These are phyloP conservation scores for Cyclospora cayetanensis DNA, from an alignment of 169 alveolate genomes.

Conservation along the genomic window DNA sequence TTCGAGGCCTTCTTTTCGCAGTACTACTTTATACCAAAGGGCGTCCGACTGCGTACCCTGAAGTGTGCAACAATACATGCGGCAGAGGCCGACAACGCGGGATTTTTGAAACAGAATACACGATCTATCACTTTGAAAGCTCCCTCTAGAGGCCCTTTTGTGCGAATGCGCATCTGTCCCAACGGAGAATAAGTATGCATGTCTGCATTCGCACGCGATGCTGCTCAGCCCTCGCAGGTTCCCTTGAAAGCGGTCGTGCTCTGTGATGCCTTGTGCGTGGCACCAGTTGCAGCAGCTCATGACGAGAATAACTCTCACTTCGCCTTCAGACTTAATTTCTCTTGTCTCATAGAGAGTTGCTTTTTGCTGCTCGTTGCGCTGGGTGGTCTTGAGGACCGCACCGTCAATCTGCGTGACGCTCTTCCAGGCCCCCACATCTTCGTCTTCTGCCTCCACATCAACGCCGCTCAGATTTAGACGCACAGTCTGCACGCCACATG, in stretches of 20 bases:
- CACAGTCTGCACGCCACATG: slow-evolving; percentile 24
- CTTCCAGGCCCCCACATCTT: slow-evolving; percentile 62
- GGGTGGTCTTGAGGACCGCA: not conserved
- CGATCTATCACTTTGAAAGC: no score
- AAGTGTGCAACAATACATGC: not conserved
- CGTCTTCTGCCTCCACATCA: slow-evolving; percentile 36
- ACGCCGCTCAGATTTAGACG: slow-evolving; percentile 26
- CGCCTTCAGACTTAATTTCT: not conserved
- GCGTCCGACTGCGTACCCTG: not conserved
- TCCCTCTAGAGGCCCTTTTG: no score
- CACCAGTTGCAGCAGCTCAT: not conserved
- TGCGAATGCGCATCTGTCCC: no score
- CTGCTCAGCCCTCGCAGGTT: not conserved
- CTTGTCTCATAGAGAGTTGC: slow-evolving; percentile 59
- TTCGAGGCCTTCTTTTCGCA: not conserved
- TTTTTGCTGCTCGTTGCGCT: not conserved
- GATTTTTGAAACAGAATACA: not conserved
- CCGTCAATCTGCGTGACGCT: slow-evolving; percentile 4
- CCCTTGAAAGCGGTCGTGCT: not conserved
- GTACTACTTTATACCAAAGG: not conserved
- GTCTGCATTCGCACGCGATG: not conserved
- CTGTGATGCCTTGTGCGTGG: no score
- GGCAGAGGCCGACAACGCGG: not conserved
- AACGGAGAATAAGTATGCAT: no score
- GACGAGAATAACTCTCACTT: not conserved